Evolutionary conservation across 345 rosid genomes (phyloP).

Genomic region (Linum lewisii): DNA sequence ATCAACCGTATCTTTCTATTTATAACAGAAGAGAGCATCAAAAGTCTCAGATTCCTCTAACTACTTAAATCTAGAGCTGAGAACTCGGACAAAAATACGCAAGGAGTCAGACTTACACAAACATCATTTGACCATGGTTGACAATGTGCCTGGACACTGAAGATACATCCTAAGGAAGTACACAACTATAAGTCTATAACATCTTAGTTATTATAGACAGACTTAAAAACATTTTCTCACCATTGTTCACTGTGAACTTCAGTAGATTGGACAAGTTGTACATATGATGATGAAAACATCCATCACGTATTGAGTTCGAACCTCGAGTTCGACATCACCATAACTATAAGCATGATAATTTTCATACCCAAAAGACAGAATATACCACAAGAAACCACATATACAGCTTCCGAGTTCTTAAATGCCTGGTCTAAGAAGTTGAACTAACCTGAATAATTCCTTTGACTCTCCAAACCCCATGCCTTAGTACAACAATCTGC

Average conservation of each 20-base stretch:
- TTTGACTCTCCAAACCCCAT: slow-evolving; percentile 96
- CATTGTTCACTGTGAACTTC: too few species aligned
- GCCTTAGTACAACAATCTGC: slow-evolving; percentile 67
- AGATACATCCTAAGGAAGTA: too few species aligned
- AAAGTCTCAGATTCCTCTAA: not conserved
- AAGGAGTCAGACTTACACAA: too few species aligned
- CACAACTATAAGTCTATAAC: too few species aligned
- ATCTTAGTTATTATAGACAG: too few species aligned
- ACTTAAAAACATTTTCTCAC: too few species aligned
- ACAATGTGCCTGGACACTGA: too few species aligned
- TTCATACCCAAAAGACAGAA: not conserved
- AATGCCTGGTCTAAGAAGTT: slow-evolving; percentile 4
- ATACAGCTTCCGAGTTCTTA: too few species aligned
- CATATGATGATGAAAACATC: too few species aligned
- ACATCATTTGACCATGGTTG: too few species aligned
- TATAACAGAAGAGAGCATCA: not conserved
- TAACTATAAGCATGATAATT: not conserved
- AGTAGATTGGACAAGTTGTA: too few species aligned
- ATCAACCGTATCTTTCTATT: not conserved
- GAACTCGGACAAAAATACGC: not conserved
- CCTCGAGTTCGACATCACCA: not conserved
- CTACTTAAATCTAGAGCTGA: not conserved
- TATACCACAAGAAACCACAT: not conserved
- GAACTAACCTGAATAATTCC: slow-evolving; percentile 77
- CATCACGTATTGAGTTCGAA: too few species aligned